phyloP scores from a whole-genome alignment of 768 basidiomycete species.

The Termitomyces sp. region DNA sequence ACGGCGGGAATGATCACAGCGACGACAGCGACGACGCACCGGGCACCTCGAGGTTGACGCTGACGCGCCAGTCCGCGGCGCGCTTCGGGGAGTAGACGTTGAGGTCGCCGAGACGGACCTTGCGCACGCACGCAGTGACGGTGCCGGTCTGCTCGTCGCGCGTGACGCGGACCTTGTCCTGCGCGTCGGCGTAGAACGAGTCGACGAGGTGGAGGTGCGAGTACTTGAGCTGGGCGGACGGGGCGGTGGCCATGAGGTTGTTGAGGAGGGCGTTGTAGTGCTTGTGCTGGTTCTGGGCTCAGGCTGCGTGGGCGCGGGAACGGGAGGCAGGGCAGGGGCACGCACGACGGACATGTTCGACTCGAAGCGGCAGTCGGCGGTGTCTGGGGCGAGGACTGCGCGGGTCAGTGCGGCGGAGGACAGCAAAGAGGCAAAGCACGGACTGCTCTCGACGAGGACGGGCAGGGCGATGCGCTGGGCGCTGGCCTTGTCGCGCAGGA shows the following conservation, averaged over 20 bases:
- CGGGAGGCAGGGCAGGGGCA: constrained; percentile 11
- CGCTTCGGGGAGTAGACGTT: constrained; percentile 84
- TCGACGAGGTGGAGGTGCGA: constrained; percentile 76
- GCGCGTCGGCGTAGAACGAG: constrained; percentile 57
- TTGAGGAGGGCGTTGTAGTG: constrained; percentile 89
- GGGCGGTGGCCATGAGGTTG: constrained; percentile 57
- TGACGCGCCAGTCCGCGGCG: constrained; percentile 86
- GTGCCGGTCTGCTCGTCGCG: constrained; percentile 66
- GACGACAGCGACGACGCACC: constrained; percentile 38
- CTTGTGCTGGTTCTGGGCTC: constrained; percentile 70
- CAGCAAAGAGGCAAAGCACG: constrained; percentile 24
- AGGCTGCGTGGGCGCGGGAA: neutral
- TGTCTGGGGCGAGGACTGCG: constrained; percentile 69
- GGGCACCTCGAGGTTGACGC: constrained; percentile 88
- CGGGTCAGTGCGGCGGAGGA: too few relatives aligned
- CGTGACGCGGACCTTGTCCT: constrained; percentile 76
- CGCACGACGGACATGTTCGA: constrained; percentile 89
- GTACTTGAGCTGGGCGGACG: constrained; percentile 60
- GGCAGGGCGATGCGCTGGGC: constrained; percentile 64
- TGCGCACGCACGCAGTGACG: constrained; percentile 67
- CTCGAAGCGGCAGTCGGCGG: constrained; percentile 70
- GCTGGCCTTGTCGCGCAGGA: constrained; percentile 53
- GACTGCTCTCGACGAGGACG: constrained; percentile 81
- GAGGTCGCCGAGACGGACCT: constrained; percentile 80
- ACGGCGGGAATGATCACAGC: too few relatives aligned